phyloP scores from a whole-genome alignment of 2,329 filamentous ascomycete genomes.

The Daldinia sp. region DNA sequence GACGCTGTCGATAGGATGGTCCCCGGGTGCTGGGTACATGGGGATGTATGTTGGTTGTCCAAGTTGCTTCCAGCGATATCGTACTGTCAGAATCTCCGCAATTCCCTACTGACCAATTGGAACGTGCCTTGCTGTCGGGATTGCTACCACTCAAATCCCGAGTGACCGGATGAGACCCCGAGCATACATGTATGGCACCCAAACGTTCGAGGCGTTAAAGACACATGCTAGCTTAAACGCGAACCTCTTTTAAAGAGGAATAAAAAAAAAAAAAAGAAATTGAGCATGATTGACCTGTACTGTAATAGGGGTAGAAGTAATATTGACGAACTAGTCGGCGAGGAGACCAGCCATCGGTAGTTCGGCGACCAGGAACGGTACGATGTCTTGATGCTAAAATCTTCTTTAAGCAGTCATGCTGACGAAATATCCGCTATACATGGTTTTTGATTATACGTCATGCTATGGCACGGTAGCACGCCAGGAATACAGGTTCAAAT shows the following conservation, averaged over 20 bases:
- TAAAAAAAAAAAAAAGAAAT: constrained; percentile 9
- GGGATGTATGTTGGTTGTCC: constrained; percentile 34
- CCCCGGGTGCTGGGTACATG: constrained; percentile 38
- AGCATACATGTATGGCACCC: constrained; percentile 27
- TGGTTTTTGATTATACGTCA: constrained; percentile 42
- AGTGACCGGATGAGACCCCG: constrained; percentile 46
- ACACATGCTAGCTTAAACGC: constrained; percentile 18
- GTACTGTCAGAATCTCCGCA: constrained; percentile 48
- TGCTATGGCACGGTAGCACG: constrained; percentile 41
- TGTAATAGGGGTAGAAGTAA: constrained; percentile 34
- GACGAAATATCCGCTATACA: constrained; percentile 37
- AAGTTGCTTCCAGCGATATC: constrained; percentile 43
- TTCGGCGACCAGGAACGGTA: constrained; percentile 38
- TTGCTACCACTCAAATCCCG: constrained; percentile 48
- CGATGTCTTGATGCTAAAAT: constrained; percentile 25
- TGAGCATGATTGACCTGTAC: constrained; percentile 17
- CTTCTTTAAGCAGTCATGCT: constrained; percentile 34
- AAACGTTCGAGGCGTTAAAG: constrained; percentile 23
- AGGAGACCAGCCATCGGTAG: constrained; percentile 42
- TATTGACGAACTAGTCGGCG: constrained; percentile 41
- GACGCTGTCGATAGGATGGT: constrained; percentile 40
- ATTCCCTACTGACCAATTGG: constrained; percentile 45
- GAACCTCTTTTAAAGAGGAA: background rate
- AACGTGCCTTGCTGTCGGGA: constrained; percentile 35
- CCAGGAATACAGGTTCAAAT: constrained; percentile 35